These are phyloP conservation scores for Xylaria sp. DNA, from an alignment of 2,329 filamentous ascomycete species.

Conservation along the genomic window DNA sequence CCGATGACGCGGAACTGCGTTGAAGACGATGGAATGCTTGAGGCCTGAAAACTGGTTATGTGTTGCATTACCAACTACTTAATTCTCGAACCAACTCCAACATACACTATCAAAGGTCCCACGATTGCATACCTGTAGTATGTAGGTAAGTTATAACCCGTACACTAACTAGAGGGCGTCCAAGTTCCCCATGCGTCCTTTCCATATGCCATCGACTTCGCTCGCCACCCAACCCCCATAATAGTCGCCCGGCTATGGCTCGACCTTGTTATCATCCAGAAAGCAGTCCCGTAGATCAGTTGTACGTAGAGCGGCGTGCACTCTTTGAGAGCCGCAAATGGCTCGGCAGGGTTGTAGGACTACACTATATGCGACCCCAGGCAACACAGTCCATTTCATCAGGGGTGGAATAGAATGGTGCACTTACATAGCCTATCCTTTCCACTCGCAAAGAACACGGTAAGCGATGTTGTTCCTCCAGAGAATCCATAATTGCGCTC, in stretches of 20 bases:
- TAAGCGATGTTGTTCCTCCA: no score
- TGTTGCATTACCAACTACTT: no score
- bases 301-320: constrained; percentile 65
- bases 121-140: no score
- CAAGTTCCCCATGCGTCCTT: constrained; percentile 54
- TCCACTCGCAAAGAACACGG: constrained; percentile 60
- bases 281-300: constrained; percentile 71
- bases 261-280: constrained; percentile 69
- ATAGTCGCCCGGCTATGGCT: constrained; percentile 69
- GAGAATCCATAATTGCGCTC: no score
- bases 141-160: no score
- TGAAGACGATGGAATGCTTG: not conserved
- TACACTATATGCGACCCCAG: not conserved
- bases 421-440: constrained; percentile 69
- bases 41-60: not conserved
- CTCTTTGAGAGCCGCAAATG: not conserved
- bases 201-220: constrained; percentile 65
- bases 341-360: not conserved
- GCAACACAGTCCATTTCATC: constrained; percentile 47
- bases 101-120: not conserved
- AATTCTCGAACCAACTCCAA: not conserved
- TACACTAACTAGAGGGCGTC: no score
- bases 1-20: not conserved
- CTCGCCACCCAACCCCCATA: constrained; percentile 68
- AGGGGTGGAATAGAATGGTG: constrained; percentile 60